Conservation (phyloP, 345 rosid genomes). For the Lumnitzera racemosa region DNA sequence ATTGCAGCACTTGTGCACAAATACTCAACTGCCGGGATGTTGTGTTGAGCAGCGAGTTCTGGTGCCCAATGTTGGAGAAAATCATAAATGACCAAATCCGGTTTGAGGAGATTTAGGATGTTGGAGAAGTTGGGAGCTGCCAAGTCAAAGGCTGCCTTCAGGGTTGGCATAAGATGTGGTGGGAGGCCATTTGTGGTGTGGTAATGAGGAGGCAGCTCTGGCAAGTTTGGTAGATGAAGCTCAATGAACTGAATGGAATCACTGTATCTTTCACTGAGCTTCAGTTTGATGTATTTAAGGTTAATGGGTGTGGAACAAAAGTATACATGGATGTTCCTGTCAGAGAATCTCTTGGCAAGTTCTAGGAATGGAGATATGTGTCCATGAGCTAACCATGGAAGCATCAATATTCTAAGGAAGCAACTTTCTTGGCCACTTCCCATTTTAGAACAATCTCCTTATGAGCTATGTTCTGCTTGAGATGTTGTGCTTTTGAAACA, state of each 20-base stretch:
- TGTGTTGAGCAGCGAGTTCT: background rate
- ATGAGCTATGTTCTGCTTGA: no score
- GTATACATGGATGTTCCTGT: slow-evolving; percentile 19
- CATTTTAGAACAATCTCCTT: no score
- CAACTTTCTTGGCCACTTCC: no score
- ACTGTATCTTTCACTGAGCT: no score
- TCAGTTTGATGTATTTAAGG: slow-evolving; percentile 10
- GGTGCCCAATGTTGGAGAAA: slow-evolving; percentile 34
- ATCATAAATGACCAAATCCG: slow-evolving; percentile 28
- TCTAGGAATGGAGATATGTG: slow-evolving; percentile 35
- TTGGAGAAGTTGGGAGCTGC: slow-evolving; percentile 13
- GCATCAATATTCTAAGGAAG: slow-evolving; percentile 20
- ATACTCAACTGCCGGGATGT: slow-evolving; percentile 24
- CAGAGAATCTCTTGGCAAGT: slow-evolving; percentile 27
- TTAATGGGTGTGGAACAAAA: slow-evolving; percentile 29
- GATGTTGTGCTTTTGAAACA: no score
- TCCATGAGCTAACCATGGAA: slow-evolving; percentile 47
- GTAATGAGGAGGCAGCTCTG: slow-evolving; percentile 34
- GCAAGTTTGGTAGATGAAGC: slow-evolving; percentile 23
- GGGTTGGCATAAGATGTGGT: slow-evolving; percentile 22
- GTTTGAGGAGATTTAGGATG: slow-evolving; percentile 12
- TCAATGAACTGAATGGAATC: slow-evolving; percentile 21
- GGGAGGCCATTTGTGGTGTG: slow-evolving; percentile 40
- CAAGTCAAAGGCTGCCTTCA: slow-evolving; percentile 25
- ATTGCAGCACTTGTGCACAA: background rate